A percentile compares a stretch with the other conserved stretches of the same genome.
Conservation (phyloP, 148 eudicot genomes). For the Vaccinium vitisidaea region DNA sequence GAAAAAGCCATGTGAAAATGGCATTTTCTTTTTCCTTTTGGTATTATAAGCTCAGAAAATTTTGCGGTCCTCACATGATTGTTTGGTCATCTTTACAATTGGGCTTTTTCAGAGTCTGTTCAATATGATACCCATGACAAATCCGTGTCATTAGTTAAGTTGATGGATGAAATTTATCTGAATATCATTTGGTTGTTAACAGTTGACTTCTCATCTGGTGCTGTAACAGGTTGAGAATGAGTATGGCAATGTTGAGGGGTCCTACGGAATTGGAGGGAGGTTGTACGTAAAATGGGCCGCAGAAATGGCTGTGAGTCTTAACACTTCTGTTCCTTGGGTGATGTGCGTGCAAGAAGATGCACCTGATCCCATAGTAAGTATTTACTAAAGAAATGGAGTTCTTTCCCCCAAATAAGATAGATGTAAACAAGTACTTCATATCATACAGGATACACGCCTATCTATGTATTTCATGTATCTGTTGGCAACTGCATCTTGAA, state of each 20-base stretch:
- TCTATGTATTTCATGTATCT: not conserved
- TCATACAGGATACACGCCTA: not conserved
- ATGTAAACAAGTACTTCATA: not conserved
- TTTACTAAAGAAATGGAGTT: not conserved
- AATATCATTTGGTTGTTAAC: not conserved
- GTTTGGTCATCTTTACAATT: not conserved
- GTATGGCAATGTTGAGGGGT: conserved; percentile 44
- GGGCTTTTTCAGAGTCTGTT: not conserved
- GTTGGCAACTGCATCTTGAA: not conserved
- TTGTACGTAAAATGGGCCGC: conserved; percentile 56
- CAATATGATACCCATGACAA: not conserved
- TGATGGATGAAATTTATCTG: not conserved
- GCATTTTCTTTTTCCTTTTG: not conserved
- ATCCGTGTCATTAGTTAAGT: not conserved
- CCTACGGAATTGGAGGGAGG: conserved; percentile 42
- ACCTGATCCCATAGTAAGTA: conserved; percentile 47
- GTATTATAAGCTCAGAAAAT: not conserved
- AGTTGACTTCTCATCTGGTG: not conserved
- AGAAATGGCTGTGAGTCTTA: conserved; percentile 39
- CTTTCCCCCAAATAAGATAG: not conserved
- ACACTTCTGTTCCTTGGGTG: conserved; percentile 56
- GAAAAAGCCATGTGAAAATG: not conserved
- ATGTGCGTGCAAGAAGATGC: conserved; percentile 49
- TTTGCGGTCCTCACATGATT: not conserved
- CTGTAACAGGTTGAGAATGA: conserved; percentile 46